Evolutionary conservation across 805 yeast species (phyloP), one percentile per base, ranked within the genome.

Genomic region (Scheffersomyces lignosus): DNA sequence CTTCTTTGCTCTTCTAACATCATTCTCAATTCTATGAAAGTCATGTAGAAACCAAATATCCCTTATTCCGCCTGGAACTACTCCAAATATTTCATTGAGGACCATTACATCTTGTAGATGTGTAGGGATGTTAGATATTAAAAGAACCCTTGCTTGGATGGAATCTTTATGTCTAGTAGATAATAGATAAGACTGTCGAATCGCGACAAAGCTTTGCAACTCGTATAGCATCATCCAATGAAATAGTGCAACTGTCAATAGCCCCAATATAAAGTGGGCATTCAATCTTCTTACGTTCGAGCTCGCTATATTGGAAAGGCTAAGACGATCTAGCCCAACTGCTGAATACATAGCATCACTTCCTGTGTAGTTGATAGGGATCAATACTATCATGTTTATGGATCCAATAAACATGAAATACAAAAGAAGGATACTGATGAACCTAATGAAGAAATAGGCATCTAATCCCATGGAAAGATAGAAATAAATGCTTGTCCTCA

Each of bases 371-470:
- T 87, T 87, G 1, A 87, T 63, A 0, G 93, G 90, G 2, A 85
- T 48, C 22, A 88, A 60, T 0, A 83, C 60, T 0, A 87, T 75
- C 18, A 84, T 59, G 37, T 79, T 76, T 8, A 83, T 40, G 0
- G 74, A 34, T 0, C 87, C 81, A 15, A 83, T 55, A 0, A 72
- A 68, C 1, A 64, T 47, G 49, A 82, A 83, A 31, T 82, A 66
- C 2, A 73, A 42, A 22, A 78, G 51, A 8, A 84, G 50, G 4
- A 81, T 60, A 33, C 65, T 56, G 31, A 87, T 51, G 48, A 75
- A 87, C 33, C 96, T 58, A 2, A 87, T 49, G 45, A 86, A 82
- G 51, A 83, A 81, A 54, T 83, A 87, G 0, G 89, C 80, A 56
- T 88, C 96, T 5, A 86, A 54, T 0, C 96, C 95, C 42, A 74